phyloP scores from a whole-genome alignment of 768 basidiomycete species.

The Russula griseocarnosa region DNA sequence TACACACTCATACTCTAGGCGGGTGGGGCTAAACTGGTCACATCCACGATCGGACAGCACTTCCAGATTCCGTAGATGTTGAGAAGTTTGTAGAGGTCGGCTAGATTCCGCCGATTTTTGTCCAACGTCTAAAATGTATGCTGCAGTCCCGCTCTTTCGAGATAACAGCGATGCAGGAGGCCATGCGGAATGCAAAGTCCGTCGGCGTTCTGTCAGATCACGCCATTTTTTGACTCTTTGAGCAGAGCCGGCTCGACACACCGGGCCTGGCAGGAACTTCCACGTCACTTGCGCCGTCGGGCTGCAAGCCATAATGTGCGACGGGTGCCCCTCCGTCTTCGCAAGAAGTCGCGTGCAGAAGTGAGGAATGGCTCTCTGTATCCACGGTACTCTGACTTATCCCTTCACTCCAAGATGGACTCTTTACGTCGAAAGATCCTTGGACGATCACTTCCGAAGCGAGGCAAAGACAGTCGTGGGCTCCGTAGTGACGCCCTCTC shows the following conservation, averaged over 20 bases:
- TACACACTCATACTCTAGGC: background rate
- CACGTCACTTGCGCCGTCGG: slow-evolving; percentile 83
- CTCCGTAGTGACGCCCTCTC: slow-evolving; percentile 57
- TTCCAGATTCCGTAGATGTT: slow-evolving; percentile 77
- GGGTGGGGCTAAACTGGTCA: background rate
- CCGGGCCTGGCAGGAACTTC: slow-evolving; percentile 89
- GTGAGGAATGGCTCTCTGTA: slow-evolving; percentile 39
- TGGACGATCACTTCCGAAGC: slow-evolving; percentile 52
- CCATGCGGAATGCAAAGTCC: slow-evolving; percentile 78
- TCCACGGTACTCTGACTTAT: background rate
- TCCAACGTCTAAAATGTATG: slow-evolving; percentile 5
- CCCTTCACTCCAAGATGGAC: slow-evolving; percentile 46
- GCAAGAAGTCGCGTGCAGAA: slow-evolving; percentile 79
- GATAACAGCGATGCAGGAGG: slow-evolving; percentile 82
- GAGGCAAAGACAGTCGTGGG: slow-evolving; percentile 57
- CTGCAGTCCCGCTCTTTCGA: slow-evolving; percentile 82
- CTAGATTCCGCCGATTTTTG: background rate
- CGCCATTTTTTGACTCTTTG: background rate
- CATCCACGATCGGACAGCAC: slow-evolving; percentile 38
- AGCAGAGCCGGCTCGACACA: slow-evolving; percentile 65
- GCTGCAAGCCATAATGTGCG: slow-evolving; percentile 95
- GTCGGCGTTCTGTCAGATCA: background rate
- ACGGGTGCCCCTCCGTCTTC: slow-evolving; percentile 78
- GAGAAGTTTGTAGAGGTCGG: slow-evolving; percentile 83
- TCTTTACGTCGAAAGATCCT: slow-evolving; percentile 41